Evolutionary conservation across 768 basidiomycete genomes (phyloP).

Genomic region (Trametes punicea): DNA sequence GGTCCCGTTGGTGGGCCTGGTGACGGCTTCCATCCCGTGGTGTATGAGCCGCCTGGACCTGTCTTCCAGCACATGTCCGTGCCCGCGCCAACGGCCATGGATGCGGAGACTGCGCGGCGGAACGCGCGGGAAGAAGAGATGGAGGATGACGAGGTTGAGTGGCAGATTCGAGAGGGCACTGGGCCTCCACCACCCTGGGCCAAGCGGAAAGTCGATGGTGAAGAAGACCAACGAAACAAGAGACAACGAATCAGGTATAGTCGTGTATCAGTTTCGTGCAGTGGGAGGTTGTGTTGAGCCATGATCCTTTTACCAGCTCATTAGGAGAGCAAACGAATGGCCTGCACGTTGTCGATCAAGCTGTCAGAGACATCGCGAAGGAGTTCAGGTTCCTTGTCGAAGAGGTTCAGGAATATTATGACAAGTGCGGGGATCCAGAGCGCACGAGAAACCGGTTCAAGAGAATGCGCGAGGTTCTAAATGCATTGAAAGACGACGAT

Average conservation of each 20-base stretch:
- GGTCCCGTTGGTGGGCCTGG: constrained; percentile 7
- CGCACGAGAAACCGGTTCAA: constrained; percentile 63
- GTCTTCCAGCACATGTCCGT: constrained; percentile 17
- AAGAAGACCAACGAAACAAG: constrained; percentile 38
- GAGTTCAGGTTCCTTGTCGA: constrained; percentile 69
- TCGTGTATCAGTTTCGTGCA: neutral
- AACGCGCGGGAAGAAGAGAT: constrained; percentile 64
- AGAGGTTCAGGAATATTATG: constrained; percentile 78
- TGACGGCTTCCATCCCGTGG: constrained; percentile 10
- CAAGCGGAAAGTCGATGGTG: constrained; percentile 50
- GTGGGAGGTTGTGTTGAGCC: neutral
- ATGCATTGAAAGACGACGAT: constrained; percentile 24
- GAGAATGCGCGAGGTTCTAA: constrained; percentile 54
- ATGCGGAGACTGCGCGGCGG: constrained; percentile 34
- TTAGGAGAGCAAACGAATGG: constrained; percentile 3
- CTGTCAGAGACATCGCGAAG: constrained; percentile 60
- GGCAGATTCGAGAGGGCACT: constrained; percentile 63
- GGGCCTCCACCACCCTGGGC: constrained; percentile 64
- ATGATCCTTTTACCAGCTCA: neutral
- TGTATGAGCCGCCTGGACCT: constrained; percentile 14
- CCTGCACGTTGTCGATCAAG: constrained; percentile 65
- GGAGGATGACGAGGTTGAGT: constrained; percentile 61
- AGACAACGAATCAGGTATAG: constrained; percentile 41
- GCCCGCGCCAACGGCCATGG: constrained; percentile 25
- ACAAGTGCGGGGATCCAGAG: constrained; percentile 67